Evolutionary conservation across 1,284 basidiomycete species (phyloP), one percentile per base, ranked within the genome.

Genomic region (Moesziomyces aphidis): DNA sequence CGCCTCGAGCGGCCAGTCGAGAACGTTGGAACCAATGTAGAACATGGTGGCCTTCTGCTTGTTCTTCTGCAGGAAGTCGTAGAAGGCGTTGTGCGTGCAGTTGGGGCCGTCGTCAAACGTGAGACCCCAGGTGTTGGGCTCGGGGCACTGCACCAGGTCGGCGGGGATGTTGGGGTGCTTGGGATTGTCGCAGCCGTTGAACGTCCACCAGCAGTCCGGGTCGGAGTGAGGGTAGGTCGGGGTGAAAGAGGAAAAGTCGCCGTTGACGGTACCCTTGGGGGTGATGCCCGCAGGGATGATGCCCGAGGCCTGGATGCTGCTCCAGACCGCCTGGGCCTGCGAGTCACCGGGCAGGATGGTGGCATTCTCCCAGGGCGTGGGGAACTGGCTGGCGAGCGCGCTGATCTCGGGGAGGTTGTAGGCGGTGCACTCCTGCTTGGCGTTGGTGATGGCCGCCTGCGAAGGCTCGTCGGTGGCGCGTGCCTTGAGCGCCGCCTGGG

Each of bases 1-100:
- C 17, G 87, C 88, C 79, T 89, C 86, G 10, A 87, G 76, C 7
- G 88, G 88, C 87, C 87, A 88, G 78, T 88, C 85, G 53, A 87
- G 74, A 26, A 88, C 87, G 79, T 89, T 89, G 43, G 86, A 86
- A 6, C 88, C 87, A 83, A 87, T 80, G 76, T 78, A 85, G 72
- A 83, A 85, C 83, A 89, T 82, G 39, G 88, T 87, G 0, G 88
- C 88, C 73, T 86, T 87, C 68, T 87, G 87, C 22, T 88, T 85
- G 45, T 87, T 78, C 60, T 86, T 65, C 46, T 81, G 52, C 45
- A 88, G 78, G 69, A 83, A 87, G 77, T 88, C 86, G 81, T 88
- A 89, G 60, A 88, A 86, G 0, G 86, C 87, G 55, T 88, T 87
- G 82, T 87, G 86, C 54, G 85, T 85, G 83, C 84, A 85, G 72